These are phyloP conservation scores for Dryas alaskensis DNA, from an alignment of 306 rosid genomes.

Conservation along the genomic window DNA sequence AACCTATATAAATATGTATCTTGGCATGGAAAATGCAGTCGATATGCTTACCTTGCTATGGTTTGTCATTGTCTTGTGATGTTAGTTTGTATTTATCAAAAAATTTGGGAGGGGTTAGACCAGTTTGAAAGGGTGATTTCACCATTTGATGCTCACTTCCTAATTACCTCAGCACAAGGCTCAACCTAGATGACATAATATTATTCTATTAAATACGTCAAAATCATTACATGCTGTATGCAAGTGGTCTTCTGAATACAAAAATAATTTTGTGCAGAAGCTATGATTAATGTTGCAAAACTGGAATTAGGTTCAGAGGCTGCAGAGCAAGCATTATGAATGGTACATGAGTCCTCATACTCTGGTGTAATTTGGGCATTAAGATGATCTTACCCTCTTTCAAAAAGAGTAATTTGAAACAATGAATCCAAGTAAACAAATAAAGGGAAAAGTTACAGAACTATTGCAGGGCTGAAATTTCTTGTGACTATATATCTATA, in stretches of 20 bases:
- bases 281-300: not conserved
- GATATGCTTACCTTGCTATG: slow-evolving; percentile 32
- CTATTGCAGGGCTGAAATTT: slow-evolving; percentile 1
- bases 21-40: slow-evolving; percentile 24
- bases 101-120: slow-evolving; percentile 31
- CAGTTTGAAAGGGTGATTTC: slow-evolving; percentile 42
- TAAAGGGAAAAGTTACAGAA: not conserved
- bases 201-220: slow-evolving; percentile 20
- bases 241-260: not conserved
- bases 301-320: not conserved
- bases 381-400: not conserved
- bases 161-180: slow-evolving; percentile 49
- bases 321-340: not conserved
- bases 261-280: not conserved
- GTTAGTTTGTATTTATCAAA: slow-evolving; percentile 24
- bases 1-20: slow-evolving; percentile 14
- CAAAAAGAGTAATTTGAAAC: not conserved
- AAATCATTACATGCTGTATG: slow-evolving; percentile 30
- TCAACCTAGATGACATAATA: slow-evolving; percentile 31
- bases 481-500: not conserved
- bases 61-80: slow-evolving; percentile 42
- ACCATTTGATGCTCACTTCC: slow-evolving; percentile 50
- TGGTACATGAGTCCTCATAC: not conserved
- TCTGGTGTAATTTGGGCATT: not conserved
- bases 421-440: not conserved